Conservation (phyloP, 1,284 basidiomycete species). For the Malassezia pachydermatis region DNA sequence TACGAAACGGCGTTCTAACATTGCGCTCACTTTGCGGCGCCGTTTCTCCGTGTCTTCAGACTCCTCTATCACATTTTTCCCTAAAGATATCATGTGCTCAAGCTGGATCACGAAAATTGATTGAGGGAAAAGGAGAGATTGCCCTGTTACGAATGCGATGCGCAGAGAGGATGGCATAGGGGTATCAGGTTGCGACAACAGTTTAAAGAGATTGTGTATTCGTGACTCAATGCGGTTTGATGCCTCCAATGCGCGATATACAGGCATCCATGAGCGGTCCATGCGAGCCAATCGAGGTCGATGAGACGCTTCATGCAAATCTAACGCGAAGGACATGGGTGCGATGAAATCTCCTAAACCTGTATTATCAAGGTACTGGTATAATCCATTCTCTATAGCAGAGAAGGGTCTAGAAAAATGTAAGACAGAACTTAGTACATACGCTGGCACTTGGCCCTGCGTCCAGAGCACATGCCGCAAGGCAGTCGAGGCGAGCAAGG, state of each 20-base stretch:
- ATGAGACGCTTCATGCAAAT: too few relatives aligned
- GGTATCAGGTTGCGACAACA: not conserved
- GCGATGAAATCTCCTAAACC: too few relatives aligned
- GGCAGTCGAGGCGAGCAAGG: slow-evolving; percentile 19
- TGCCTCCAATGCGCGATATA: too few relatives aligned
- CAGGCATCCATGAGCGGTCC: too few relatives aligned
- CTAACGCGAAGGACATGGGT: too few relatives aligned
- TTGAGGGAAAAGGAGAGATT: slow-evolving; percentile 9
- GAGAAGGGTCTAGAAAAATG: too few relatives aligned
- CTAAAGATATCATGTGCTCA: not conserved
- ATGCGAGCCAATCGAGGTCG: too few relatives aligned
- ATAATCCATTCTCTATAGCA: too few relatives aligned
- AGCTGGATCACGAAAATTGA: not conserved
- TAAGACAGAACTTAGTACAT: too few relatives aligned
- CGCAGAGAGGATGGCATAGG: not conserved
- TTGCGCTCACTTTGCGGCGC: slow-evolving; percentile 22
- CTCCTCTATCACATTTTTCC: not conserved
- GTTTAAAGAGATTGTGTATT: too few relatives aligned
- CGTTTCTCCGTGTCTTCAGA: slow-evolving; percentile 12
- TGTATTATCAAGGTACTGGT: too few relatives aligned
- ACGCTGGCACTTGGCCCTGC: slow-evolving; percentile 25
- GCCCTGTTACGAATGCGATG: slow-evolving; percentile 8
- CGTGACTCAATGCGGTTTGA: too few relatives aligned
- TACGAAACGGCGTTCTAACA: slow-evolving; percentile 31
- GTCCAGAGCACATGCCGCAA: slow-evolving; percentile 26